Evolutionary conservation across 129 eudicot species (phyloP).

Genomic region (Artemisia argyi): DNA sequence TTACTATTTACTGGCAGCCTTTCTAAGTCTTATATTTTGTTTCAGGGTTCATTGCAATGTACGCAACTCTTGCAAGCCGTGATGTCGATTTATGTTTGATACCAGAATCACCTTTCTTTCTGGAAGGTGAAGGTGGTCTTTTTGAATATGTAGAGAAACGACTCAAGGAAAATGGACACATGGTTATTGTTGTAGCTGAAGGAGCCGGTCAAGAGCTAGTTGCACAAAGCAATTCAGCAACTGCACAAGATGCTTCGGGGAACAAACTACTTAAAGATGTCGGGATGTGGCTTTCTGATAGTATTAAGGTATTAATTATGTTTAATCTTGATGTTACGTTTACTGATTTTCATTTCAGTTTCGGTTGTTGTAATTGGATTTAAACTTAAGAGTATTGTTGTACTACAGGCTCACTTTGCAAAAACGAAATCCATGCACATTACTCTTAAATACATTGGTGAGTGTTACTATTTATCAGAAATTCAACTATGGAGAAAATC

Average conservation of each 20-base stretch:
- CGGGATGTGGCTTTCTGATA: constrained; percentile 87
- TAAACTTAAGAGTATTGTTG: neutral
- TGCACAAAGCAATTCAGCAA: constrained; percentile 35
- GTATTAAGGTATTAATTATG: constrained; percentile 61
- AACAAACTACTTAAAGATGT: constrained; percentile 82
- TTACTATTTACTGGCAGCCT: neutral
- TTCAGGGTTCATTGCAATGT: constrained; percentile 95
- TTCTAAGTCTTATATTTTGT: constrained; percentile 14
- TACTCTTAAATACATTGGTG: constrained; percentile 48
- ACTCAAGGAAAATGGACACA: constrained; percentile 88
- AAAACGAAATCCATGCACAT: constrained; percentile 1
- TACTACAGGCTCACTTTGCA: constrained; percentile 40
- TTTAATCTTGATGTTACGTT: constrained; percentile 15
- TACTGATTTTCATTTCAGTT: constrained; percentile 31
- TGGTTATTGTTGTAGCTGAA: constrained; percentile 97
- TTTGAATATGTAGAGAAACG: constrained; percentile 65
- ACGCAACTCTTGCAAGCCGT: constrained; percentile 92
- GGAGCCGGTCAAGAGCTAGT: constrained; percentile 94
- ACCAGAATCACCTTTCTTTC: constrained; percentile 91
- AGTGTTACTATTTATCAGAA: neutral
- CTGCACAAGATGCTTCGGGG: constrained; percentile 84
- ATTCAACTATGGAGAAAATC: neutral
- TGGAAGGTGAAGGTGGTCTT: constrained; percentile 88
- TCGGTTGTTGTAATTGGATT: constrained; percentile 13
- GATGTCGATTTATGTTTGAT: constrained; percentile 94